Percentiles rank a stretch among this genome's conserved stretches.
Conservation (phyloP, 164 flowering plant species). For the Piper longum region DNA sequence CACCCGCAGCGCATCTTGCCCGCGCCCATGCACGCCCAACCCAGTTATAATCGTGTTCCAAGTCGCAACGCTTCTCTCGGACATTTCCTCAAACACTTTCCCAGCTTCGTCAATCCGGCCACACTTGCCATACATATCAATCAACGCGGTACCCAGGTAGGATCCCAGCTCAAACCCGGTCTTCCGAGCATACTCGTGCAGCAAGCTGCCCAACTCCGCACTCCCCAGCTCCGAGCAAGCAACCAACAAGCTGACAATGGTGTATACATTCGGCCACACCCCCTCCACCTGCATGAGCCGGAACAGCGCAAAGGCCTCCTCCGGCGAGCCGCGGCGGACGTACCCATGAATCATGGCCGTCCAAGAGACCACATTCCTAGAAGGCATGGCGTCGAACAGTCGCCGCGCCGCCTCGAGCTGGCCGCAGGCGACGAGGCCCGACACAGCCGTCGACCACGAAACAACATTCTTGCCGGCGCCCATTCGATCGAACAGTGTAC, state of each 20-base stretch:
- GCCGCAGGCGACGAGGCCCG: constrained; percentile 31
- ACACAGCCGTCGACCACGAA: constrained; percentile 50
- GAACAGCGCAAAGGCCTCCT: constrained; percentile 45
- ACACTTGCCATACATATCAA: constrained; percentile 70
- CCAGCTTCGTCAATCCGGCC: constrained; percentile 48
- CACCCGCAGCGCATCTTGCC: constrained; percentile 34
- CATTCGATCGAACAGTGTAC: constrained; percentile 47
- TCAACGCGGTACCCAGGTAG: constrained; percentile 53
- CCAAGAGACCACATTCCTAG: constrained; percentile 55
- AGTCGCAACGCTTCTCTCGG: constrained; percentile 33
- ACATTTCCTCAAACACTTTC: constrained; percentile 40
- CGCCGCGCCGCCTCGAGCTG: constrained; percentile 27
- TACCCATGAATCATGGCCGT: constrained; percentile 52
- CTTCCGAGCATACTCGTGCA: constrained; percentile 38
- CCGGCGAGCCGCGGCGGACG: constrained; percentile 17
- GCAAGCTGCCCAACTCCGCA: constrained; percentile 35
- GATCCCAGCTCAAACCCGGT: constrained; percentile 28
- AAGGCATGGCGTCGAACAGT: constrained; percentile 39
- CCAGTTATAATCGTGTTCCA: constrained; percentile 77
- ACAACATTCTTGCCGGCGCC: constrained; percentile 29
- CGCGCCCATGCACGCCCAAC: constrained; percentile 56
- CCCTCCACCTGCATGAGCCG: constrained; percentile 32
- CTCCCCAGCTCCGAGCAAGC: constrained; percentile 46
- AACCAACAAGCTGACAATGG: constrained; percentile 44
- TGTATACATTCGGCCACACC: constrained; percentile 49